phyloP scores from a whole-genome alignment of 1,284 basidiomycete species.

The Sanguinoderma infundibulare region DNA sequence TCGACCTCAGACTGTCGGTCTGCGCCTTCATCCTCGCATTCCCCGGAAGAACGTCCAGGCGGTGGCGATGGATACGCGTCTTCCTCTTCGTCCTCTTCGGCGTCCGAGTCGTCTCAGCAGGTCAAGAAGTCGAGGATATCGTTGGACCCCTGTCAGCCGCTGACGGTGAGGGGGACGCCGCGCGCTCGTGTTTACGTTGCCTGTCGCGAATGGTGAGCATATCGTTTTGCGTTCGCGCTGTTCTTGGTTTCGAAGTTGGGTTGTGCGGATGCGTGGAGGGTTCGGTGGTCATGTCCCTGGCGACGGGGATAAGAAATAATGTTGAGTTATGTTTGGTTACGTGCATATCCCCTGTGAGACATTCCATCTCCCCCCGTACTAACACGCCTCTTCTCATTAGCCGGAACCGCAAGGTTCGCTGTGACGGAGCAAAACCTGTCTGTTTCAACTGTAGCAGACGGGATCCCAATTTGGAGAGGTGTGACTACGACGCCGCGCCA shows the following conservation, averaged over 20 bases:
- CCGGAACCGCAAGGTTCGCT: slow-evolving; percentile 77
- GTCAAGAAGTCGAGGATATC: slow-evolving; percentile 5
- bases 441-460: slow-evolving; percentile 71
- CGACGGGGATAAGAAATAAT: too few relatives aligned
- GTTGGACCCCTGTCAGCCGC: slow-evolving; percentile 9
- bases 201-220: slow-evolving; percentile 14
- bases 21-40: not conserved
- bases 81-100: not conserved
- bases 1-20: too few relatives aligned
- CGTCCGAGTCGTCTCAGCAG: not conserved
- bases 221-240: not conserved
- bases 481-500: slow-evolving; percentile 66
- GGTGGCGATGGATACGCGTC: not conserved
- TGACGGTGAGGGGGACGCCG: slow-evolving; percentile 13
- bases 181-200: slow-evolving; percentile 17
- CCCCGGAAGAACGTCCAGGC: not conserved
- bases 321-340: too few relatives aligned
- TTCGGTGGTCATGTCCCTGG: too few relatives aligned
- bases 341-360: too few relatives aligned
- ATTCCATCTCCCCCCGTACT: too few relatives aligned
- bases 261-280: not conserved
- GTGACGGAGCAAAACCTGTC: slow-evolving; percentile 74
- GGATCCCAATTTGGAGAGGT: slow-evolving; percentile 25
- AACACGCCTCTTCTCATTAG: slow-evolving; percentile 45
- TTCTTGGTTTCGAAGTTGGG: not conserved